Conservation (phyloP, 78 protist genomes). For the Dictyostelium citrinum region DNA sequence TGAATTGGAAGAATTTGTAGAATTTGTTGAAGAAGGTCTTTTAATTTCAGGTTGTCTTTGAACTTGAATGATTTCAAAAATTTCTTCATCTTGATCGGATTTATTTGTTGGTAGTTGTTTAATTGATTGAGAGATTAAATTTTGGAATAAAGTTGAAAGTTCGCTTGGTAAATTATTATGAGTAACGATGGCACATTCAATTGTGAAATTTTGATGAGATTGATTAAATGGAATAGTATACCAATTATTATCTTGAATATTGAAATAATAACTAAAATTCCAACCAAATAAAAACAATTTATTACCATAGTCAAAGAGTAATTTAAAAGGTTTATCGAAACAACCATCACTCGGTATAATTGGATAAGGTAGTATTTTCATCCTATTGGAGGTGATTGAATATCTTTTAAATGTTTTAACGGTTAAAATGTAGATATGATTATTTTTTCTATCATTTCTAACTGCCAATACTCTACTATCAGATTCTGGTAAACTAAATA, state of each 20-base stretch:
- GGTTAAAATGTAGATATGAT: conserved; percentile 7
- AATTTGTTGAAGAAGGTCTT: neutral
- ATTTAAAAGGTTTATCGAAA: conserved; percentile 2
- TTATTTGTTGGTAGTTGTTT: neutral
- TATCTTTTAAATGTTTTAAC: neutral
- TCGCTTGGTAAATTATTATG: neutral
- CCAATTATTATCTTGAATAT: conserved; percentile 17
- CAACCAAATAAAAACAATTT: conserved; percentile 15
- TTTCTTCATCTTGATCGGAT: neutral
- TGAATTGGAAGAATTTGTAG: neutral
- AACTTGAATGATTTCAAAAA: neutral
- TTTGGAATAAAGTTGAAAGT: neutral
- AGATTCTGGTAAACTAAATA: neutral
- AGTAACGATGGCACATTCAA: neutral
- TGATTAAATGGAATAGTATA: conserved; percentile 7
- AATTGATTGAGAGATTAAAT: neutral
- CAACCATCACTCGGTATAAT: neutral
- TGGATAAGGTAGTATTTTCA: neutral
- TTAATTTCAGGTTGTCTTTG: conserved; percentile 7
- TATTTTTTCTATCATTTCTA: conserved; percentile 21
- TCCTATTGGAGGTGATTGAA: neutral
- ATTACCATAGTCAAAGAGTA: conserved; percentile 1
- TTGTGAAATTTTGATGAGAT: neutral
- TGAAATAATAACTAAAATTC: neutral
- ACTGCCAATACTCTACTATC: neutral